Base-by-base conservation (phyloP, 371 early-diverging fungal species). In the Thermomucor indicae-seudaticae region DNA sequence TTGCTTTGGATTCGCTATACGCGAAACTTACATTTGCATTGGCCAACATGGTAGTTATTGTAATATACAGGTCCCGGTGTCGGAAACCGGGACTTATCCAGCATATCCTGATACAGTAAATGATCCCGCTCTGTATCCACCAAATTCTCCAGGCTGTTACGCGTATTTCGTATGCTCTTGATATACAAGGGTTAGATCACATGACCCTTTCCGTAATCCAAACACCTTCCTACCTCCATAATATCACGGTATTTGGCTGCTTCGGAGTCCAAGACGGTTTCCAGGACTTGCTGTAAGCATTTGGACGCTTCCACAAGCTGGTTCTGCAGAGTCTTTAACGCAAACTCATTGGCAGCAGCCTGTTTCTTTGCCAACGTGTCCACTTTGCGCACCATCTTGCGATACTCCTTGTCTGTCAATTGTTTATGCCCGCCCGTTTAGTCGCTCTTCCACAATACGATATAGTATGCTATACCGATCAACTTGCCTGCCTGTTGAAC, bases 11-110 rank as follows among this genome's bases (percentile, higher is more conserved):
- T n/a, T n/a, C n/a, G n/a, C n/a, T n/a, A n/a, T n/a, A n/a, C n/a
- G n/a, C n/a, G n/a, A n/a, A 8, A 24, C 5, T 53, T 61, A 72
- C 73, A 64, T 64, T 54, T 65, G 64, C 56, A 61, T 55, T 55
- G 48, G 11, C 61, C 61, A 7, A 45, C 55, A 16, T 61, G 61
- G 28, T 52, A 46, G 27, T 61, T 55, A 27, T 47, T 29, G 20
- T 61, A 61, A 22, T 52, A 55, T 14, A 61, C 47, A n/a, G 52
- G 52, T 11, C 28, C 34, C 5, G 53, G 52, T 24, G 49, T 39
- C 6, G 61, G 40, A 28, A 34, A 47, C 20, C 42, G 12, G 23
- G 40, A 22, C 1, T 34, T 31, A 14, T 55, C 22, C 25, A 56
- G 28, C n/a, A 49, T 19, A 5, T 40, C 20, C 19, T 49, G 41